Base-by-base conservation (phyloP, 2,329 filamentous ascomycete genomes). In the Bipolaris zeicola region DNA sequence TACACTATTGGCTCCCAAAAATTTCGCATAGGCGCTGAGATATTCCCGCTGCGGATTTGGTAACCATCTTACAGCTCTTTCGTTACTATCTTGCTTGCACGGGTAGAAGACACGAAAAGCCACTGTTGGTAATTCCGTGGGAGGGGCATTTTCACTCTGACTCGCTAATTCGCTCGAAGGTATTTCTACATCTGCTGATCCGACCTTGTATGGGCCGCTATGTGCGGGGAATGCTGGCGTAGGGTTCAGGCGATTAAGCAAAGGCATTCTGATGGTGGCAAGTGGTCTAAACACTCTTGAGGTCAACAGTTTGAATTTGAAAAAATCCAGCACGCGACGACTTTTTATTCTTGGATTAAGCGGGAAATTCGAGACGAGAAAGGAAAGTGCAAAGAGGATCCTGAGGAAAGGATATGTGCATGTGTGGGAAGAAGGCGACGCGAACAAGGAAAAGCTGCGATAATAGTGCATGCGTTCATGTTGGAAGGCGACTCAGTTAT, bases 71-170 rank as follows among this genome's bases (percentile, higher is more conserved):
- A 92, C 88, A 8, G 81, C 81, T 66, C 85, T 85, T 67, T 85
- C 81, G 49, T 76, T 57, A 38, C 68, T 72, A 4, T 69, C 67
- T 37, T 63, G 58, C 31, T 60, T 64, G 26, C 66, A 69, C 1
- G 92, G 92, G 72, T 96, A 96, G 78, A 91, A 96, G 55, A 96
- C 82, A 60, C 92, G 86, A 74, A 91, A 95, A 54, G 90, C 88
- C 24, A 96, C 81, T 0, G 92, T 96, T 18, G 86, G 80, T 43
- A 93, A 18, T 22, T 69, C 86, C 1, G 61, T 50, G 52, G 77
- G 76, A 5, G 85, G 82, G 47, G 83, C 81, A 20, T 83, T 80
- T 0, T 87, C 85, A 26, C 82, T 80, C 1, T 76, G 72, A 2
- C 73, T 74, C 31, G 77, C 67, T 14, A 85, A 73, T 36, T 83